Evolutionary conservation across 352 stramenopile genomes (phyloP).

Genomic region (Phytopythium montanum): DNA sequence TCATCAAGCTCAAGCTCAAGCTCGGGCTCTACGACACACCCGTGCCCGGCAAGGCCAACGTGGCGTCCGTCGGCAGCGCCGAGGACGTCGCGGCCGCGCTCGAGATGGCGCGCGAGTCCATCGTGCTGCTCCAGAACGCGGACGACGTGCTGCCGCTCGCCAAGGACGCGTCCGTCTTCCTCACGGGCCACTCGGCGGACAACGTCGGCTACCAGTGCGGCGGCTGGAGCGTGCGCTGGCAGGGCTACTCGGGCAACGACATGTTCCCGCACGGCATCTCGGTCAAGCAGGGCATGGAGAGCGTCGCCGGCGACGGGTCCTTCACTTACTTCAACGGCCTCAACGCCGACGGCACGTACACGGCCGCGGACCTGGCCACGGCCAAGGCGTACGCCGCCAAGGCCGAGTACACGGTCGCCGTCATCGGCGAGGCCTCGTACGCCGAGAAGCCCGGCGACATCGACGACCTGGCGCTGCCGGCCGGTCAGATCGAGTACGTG

Average conservation of each 20-base stretch:
- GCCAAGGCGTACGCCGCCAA: conserved; percentile 46
- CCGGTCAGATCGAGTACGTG: conserved; percentile 74
- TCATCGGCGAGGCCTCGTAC: conserved; percentile 75
- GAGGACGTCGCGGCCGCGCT: conserved; percentile 47
- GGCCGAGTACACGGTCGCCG: conserved; percentile 66
- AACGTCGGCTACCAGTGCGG: conserved; percentile 67
- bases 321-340: conserved; percentile 59
- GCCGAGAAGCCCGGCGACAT: conserved; percentile 88
- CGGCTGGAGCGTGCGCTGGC: conserved; percentile 82
- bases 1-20: conserved; percentile 78
- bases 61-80: conserved; percentile 34
- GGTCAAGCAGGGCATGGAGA: conserved; percentile 47
- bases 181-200: conserved; percentile 62
- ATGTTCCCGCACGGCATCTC: conserved; percentile 57
- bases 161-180: conserved; percentile 39
- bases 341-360: conserved; percentile 40
- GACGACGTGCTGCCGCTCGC: conserved; percentile 42
- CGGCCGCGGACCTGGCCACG: conserved; percentile 34
- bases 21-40: conserved; percentile 65
- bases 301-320: conserved; percentile 18
- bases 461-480: conserved; percentile 57
- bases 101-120: conserved; percentile 66
- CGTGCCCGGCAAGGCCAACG: conserved; percentile 37
- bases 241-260: conserved; percentile 67
- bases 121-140: conserved; percentile 80